A percentile compares a stretch with the other conserved stretches of the same genome.
These are phyloP conservation scores for Amanita thiersii DNA, from an alignment of 768 basidiomycete genomes.

Conservation along the genomic window DNA sequence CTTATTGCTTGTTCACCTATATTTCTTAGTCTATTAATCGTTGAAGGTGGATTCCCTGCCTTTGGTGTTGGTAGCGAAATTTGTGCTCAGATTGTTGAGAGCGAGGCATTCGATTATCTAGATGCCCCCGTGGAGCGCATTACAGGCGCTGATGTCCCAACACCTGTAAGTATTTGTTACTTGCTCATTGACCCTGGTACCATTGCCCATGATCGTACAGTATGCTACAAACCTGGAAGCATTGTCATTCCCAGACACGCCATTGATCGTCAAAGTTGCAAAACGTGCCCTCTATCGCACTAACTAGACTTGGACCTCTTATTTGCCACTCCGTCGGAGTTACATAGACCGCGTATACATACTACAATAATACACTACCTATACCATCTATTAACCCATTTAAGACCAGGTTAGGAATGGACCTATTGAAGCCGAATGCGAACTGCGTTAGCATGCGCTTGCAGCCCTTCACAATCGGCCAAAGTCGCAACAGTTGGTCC, in stretches of 20 bases:
- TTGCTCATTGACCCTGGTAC: not conserved
- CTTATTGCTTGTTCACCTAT: not conserved
- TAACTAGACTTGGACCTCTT: conserved; percentile 41
- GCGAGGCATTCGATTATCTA: conserved; percentile 96
- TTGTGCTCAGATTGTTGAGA: conserved; percentile 95
- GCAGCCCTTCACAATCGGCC: conserved; percentile 91
- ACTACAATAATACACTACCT: conserved; percentile 6
- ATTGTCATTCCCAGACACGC: conserved; percentile 90
- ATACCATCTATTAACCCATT: conserved; percentile 4
- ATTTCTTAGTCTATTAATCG: conserved; percentile 67
- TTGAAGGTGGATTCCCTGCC: conserved; percentile 97
- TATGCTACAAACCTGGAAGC: conserved; percentile 87
- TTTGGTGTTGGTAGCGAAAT: conserved; percentile 99
- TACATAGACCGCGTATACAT: conserved; percentile 7
- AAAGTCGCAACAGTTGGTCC: conserved; percentile 86
- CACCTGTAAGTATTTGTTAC: conserved; percentile 59
- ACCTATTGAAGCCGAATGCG: conserved; percentile 55
- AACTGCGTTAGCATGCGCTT: conserved; percentile 95
- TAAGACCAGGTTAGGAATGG: not conserved
- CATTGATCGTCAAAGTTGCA: conserved; percentile 88
- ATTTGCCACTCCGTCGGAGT: conserved; percentile 2
- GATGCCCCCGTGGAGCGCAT: conserved; percentile 97
- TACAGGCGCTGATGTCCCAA: conserved; percentile 96
- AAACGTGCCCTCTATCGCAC: conserved; percentile 89
- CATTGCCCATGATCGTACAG: conserved; percentile 28